Evolutionary conservation across 1,139 yeast genomes (phyloP), one percentile per base, ranked within the genome.

Genomic region (Magnusiomyces fungicola): DNA sequence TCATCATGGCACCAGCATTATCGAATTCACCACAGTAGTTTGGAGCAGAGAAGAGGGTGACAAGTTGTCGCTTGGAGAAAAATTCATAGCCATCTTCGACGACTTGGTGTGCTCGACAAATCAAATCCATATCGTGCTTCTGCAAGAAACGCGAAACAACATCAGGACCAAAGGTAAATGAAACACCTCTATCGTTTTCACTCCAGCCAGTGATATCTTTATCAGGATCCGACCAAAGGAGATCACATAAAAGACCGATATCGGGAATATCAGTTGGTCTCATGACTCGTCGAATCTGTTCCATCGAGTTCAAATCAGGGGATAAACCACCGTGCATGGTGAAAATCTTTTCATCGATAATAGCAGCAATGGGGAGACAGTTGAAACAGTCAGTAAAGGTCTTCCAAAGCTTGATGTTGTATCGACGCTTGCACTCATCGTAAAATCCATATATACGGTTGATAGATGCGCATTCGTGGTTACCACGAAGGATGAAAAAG

Each of bases 1-100:
- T 83, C 98, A 92, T 92, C 96, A 92, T 90, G 36, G 97, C 97
- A 61, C 97, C 98, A 9, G 97, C 97, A 67, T 92, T 92, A 69
- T 92, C 97, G 67, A 92, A 92, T 70, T 92, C 97, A 58, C 97
- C 97, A 78, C 97, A 92, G 68, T 92, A 92, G 70, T 92, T 92
- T 58, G 97, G 98, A 47, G 97, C 97, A 46, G 94, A 82, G 66
- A 92, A 92, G 57, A 92, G 75, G 21, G 98, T 92, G 50, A 92
- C 97, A 65, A 92, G 78, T 70, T 90, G 97, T 63, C 97, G 83
- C 69, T 90, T 90, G 54, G 92, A 81, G 69, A 92, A 92, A 67
- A 92, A 92, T 72, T 92, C 97, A 69, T 92, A 92, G 56, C 98
- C 98, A 69, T 92, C 98, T 71, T 92, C 97, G 55, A 92, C 97